Percentiles rank a stretch among this genome's conserved stretches.
These are phyloP conservation scores for Debaryomyces sp. DNA, from an alignment of 1,139 yeast species.

Conservation along the genomic window DNA sequence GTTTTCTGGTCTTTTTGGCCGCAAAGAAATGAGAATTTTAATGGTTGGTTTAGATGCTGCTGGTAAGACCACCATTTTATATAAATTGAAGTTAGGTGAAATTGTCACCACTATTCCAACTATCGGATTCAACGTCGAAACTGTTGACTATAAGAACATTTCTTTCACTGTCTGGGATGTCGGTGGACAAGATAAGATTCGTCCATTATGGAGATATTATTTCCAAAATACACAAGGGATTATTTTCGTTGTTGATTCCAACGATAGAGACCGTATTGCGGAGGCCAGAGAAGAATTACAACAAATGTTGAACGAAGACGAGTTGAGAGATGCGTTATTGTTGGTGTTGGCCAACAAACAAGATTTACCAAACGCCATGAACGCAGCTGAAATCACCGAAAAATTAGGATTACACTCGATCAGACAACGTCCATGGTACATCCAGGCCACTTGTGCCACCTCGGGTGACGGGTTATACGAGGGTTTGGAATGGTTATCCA, in stretches of 20 bases:
- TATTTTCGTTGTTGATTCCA: constrained; percentile 45
- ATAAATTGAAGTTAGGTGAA: constrained; percentile 46
- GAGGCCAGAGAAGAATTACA: constrained; percentile 49
- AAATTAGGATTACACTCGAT: constrained; percentile 46
- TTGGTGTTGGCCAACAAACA: constrained; percentile 47
- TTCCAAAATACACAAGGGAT: constrained; percentile 48
- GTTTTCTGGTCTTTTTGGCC: constrained; percentile 41
- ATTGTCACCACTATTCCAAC: constrained; percentile 47
- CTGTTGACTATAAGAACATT: constrained; percentile 46
- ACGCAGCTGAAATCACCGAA: constrained; percentile 48
- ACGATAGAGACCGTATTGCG: constrained; percentile 48
- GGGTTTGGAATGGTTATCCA: constrained; percentile 48
- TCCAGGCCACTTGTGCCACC: constrained; percentile 47
- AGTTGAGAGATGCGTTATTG: constrained; percentile 45
- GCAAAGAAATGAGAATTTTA: constrained; percentile 47
- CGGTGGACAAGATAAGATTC: constrained; percentile 48
- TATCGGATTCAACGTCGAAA: constrained; percentile 46
- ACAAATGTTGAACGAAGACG: constrained; percentile 48
- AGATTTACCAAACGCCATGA: constrained; percentile 49
- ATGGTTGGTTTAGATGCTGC: constrained; percentile 50
- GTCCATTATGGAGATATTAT: constrained; percentile 49
- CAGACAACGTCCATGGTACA: constrained; percentile 48
- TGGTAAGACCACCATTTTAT: constrained; percentile 46
- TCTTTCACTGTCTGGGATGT: constrained; percentile 48
- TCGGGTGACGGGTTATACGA: constrained; percentile 48